Evolutionary conservation across 2,329 filamentous ascomycete genomes (phyloP).

Genomic region (Botrytis cinerea): DNA sequence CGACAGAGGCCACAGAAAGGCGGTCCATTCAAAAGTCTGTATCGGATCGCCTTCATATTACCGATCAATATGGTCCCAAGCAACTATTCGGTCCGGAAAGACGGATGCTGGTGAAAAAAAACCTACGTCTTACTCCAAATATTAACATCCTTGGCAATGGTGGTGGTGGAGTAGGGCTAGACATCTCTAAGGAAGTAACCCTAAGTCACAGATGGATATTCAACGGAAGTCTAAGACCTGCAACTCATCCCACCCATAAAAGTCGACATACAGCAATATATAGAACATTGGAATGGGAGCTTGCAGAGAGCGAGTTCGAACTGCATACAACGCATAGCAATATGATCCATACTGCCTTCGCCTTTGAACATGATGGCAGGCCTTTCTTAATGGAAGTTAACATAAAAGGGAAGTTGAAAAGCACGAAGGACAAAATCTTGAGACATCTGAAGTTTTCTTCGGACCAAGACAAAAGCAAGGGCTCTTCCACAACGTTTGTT

Average conservation of each 20-base stretch:
- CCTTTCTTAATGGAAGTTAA: not conserved
- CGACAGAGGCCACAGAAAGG: not conserved
- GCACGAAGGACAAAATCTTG: not conserved
- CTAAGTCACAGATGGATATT: not conserved
- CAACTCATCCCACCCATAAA: not conserved
- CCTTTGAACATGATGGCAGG: conserved; percentile 4
- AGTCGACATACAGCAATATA: not conserved
- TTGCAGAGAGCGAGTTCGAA: conserved; percentile 3
- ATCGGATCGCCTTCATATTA: not conserved
- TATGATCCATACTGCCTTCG: conserved; percentile 8
- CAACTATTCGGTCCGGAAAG: not conserved
- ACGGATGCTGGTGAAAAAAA: not conserved
- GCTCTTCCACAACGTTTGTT: not conserved
- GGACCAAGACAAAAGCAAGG: not conserved
- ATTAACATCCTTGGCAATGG: conserved; percentile 12
- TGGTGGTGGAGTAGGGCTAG: not conserved
- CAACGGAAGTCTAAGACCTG: not conserved
- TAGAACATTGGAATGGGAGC: conserved; percentile 5
- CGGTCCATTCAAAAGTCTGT: too few relatives aligned
- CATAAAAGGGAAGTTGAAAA: not conserved
- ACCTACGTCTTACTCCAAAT: not conserved
- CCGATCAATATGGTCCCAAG: conserved; percentile 16
- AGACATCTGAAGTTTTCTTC: conserved; percentile 1
- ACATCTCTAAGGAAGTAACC: not conserved
- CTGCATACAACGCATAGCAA: not conserved